Evolutionary conservation across 176 grass and related monocot genomes (phyloP).

Genomic region (Oryza brachyantha): DNA sequence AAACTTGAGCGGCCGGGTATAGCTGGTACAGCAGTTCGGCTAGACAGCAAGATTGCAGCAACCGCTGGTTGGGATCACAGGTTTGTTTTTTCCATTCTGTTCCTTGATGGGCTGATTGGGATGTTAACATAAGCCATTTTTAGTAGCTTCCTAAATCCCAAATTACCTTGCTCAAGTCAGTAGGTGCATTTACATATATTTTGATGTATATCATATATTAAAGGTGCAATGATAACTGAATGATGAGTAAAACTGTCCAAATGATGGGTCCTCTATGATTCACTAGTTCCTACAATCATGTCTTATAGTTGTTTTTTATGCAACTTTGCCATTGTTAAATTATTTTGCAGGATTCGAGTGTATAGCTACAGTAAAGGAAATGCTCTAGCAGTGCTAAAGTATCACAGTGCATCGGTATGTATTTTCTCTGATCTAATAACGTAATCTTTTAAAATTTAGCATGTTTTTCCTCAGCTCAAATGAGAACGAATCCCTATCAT

Average conservation of each 20-base stretch:
- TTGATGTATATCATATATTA: not conserved
- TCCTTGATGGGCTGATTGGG: not conserved
- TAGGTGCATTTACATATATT: constrained; percentile 1
- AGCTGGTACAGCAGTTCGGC: constrained; percentile 60
- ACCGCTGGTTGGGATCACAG: constrained; percentile 95
- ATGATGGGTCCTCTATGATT: not conserved
- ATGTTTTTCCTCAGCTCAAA: not conserved
- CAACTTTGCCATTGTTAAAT: not conserved
- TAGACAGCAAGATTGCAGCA: constrained; percentile 81
- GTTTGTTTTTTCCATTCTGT: constrained; percentile 38
- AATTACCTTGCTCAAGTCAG: not conserved
- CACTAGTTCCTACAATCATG: not conserved
- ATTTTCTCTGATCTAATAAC: not conserved
- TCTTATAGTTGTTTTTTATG: not conserved
- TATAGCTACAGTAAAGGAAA: constrained; percentile 87
- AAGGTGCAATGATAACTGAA: not conserved
- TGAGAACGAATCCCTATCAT: not conserved
- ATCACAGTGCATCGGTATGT: constrained; percentile 69
- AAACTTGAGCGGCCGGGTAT: constrained; percentile 69
- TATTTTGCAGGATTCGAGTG: constrained; percentile 72
- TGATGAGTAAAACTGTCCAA: not conserved
- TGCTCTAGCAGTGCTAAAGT: constrained; percentile 68
- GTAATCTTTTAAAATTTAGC: not conserved
- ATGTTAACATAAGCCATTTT: not conserved
- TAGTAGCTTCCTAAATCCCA: not conserved